Evolutionary conservation across 2,329 filamentous ascomycete genomes (phyloP).

Genomic region (Scedosporium minutisporum): DNA sequence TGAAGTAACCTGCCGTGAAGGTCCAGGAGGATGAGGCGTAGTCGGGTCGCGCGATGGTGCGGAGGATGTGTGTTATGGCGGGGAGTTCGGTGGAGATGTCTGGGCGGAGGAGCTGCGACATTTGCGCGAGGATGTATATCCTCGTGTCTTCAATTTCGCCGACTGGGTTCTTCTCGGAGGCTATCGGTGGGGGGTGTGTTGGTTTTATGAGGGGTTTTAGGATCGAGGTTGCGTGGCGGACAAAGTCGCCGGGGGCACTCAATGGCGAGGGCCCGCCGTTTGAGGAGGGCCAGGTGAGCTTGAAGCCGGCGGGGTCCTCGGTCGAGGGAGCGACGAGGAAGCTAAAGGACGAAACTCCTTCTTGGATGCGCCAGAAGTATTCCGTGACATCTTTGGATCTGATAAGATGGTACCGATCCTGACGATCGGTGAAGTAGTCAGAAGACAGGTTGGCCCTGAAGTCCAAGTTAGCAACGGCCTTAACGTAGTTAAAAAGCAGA

Average conservation of each 20-base stretch:
- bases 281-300: constrained; percentile 60
- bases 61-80: constrained; percentile 65
- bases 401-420: constrained; percentile 92
- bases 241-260: constrained; percentile 58
- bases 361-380: constrained; percentile 72
- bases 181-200: constrained; percentile 11
- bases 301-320: constrained; percentile 44
- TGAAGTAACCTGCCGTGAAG: constrained; percentile 97
- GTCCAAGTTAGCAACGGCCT: not conserved
- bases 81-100: constrained; percentile 84
- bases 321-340: constrained; percentile 63
- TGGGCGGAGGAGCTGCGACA: constrained; percentile 72
- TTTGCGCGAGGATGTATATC: constrained; percentile 79
- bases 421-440: constrained; percentile 93
- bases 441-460: constrained; percentile 70
- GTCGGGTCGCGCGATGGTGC: constrained; percentile 51
- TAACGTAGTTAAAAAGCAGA: not conserved
- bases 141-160: constrained; percentile 44
- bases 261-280: constrained; percentile 73
- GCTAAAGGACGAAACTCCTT: constrained; percentile 68
- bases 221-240: constrained; percentile 55
- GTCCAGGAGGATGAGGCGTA: constrained; percentile 74
- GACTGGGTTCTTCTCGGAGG: constrained; percentile 14
- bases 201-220: constrained; percentile 56
- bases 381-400: constrained; percentile 67